phyloP scores from a whole-genome alignment of 805 yeast genomes.

The Torulaspora quercuum region DNA sequence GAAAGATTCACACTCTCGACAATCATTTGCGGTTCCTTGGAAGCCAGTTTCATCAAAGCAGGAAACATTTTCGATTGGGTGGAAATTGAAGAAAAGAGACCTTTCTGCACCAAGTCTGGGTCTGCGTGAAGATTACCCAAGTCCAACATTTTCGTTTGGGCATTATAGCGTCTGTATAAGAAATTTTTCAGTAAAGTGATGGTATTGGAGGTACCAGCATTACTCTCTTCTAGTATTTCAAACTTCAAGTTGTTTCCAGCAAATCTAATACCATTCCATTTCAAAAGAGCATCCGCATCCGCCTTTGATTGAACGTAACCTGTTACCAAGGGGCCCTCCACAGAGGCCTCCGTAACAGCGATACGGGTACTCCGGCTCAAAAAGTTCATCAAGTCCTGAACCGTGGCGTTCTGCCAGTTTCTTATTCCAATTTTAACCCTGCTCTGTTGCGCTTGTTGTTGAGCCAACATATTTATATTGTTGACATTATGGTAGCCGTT shows the following conservation, averaged over 20 bases:
- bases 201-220: constrained; percentile 42
- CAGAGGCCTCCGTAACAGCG: constrained; percentile 48
- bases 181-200: constrained; percentile 61
- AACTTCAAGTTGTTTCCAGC: constrained; percentile 69
- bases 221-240: constrained; percentile 33
- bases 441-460: constrained; percentile 33
- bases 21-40: constrained; percentile 42
- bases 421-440: constrained; percentile 55
- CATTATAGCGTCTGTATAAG: constrained; percentile 63
- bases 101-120: constrained; percentile 53
- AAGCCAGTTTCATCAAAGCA: constrained; percentile 81
- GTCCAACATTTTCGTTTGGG: constrained; percentile 62
- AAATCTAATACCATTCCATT: constrained; percentile 74
- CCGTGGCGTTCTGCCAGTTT: constrained; percentile 80
- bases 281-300: constrained; percentile 57
- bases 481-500: constrained; percentile 30
- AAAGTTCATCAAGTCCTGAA: constrained; percentile 65
- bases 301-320: constrained; percentile 53
- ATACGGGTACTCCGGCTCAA: constrained; percentile 64
- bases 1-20: constrained; percentile 73
- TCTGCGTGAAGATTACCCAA: constrained; percentile 64
- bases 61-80: constrained; percentile 81
- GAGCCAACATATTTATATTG: constrained; percentile 27
- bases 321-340: constrained; percentile 54
- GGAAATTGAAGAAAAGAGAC: constrained; percentile 58